A percentile compares a stretch with the other conserved stretches of the same genome.
Conservation (phyloP, 768 basidiomycete species). For the Aureoboletus auriporus region DNA sequence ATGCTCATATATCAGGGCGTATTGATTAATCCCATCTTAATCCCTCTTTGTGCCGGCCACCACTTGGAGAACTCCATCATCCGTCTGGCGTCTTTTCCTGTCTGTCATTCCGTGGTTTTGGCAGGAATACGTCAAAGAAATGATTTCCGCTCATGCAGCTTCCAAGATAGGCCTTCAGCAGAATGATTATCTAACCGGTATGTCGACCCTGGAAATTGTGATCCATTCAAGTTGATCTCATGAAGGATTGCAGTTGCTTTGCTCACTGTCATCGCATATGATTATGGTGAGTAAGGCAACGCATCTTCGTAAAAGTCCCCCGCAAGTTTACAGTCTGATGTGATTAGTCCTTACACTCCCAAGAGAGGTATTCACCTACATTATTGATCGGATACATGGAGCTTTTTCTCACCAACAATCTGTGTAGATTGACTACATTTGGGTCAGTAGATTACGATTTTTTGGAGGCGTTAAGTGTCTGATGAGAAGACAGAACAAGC, state of each 20-base stretch:
- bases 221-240: neutral
- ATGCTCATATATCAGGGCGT: neutral
- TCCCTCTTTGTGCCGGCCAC: neutral
- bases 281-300: slow-evolving; percentile 4
- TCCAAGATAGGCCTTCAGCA: neutral
- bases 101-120: neutral
- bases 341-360: slow-evolving; percentile 6
- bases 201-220: neutral
- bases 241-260: neutral
- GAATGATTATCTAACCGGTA: slow-evolving; percentile 4
- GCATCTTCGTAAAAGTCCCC: neutral
- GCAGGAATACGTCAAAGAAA: neutral
- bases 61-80: neutral
- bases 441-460: neutral
- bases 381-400: neutral
- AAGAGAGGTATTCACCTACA: neutral
- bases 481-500: neutral
- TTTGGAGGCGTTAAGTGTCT: neutral
- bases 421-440: slow-evolving; percentile 2
- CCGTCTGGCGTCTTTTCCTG: neutral
- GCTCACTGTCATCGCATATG: slow-evolving; percentile 6
- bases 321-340: neutral
- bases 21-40: neutral
- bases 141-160: neutral
- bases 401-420: neutral